Conservation (phyloP, 176 grass and related monocot genomes). For the Ampelocalamus luodianensis region DNA sequence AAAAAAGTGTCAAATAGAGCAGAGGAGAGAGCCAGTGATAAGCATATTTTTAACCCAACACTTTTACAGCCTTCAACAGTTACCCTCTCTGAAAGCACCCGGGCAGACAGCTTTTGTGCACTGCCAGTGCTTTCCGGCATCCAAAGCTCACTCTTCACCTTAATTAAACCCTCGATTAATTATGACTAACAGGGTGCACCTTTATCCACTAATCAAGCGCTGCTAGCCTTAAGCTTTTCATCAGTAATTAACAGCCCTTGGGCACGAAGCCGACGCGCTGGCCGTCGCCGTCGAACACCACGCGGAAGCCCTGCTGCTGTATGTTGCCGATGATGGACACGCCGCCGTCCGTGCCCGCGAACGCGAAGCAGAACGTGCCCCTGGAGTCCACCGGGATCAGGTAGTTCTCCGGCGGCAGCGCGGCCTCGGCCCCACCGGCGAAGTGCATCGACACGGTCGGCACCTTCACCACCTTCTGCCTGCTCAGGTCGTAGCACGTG, state of each 20-base stretch:
- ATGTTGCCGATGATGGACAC: slow-evolving; percentile 96
- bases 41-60: slow-evolving; percentile 17
- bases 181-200: slow-evolving; percentile 28
- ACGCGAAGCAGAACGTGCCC: slow-evolving; percentile 96
- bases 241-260: slow-evolving; percentile 54
- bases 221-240: neutral
- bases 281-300: slow-evolving; percentile 79
- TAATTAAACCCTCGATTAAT: slow-evolving; percentile 38
- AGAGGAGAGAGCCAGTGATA: neutral
- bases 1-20: neutral
- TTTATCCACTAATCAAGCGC: slow-evolving; percentile 24
- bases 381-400: slow-evolving; percentile 87
- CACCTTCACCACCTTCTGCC: slow-evolving; percentile 82
- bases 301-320: slow-evolving; percentile 91
- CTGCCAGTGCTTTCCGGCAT: slow-evolving; percentile 30
- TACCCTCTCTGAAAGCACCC: slow-evolving; percentile 27
- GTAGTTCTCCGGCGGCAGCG: slow-evolving; percentile 93
- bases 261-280: slow-evolving; percentile 64
- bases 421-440: slow-evolving; percentile 56
- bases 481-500: slow-evolving; percentile 94
- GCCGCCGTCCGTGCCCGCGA: slow-evolving; percentile 84
- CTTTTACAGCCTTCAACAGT: slow-evolving; percentile 50
- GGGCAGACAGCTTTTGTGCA: slow-evolving; percentile 3
- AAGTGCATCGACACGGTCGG: slow-evolving; percentile 91
- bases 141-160: slow-evolving; percentile 24